Evolutionary conservation across 2,329 filamentous ascomycete genomes (phyloP), one percentile per base, ranked within the genome.

Genomic region (Aspergillus felis): DNA sequence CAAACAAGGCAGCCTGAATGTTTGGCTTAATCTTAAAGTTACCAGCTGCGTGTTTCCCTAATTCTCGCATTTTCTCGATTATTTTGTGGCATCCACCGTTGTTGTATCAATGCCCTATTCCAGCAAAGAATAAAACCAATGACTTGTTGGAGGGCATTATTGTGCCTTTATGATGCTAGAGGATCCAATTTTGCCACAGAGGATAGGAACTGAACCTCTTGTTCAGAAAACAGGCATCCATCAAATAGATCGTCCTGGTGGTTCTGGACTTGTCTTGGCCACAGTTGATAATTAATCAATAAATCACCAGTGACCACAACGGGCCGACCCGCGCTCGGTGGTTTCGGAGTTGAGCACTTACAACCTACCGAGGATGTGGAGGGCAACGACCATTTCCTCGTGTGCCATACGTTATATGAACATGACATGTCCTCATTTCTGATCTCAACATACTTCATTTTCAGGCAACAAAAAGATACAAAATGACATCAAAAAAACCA

Each of bases 401-500:
- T 38, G 28, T 29, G 32, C 7, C 32, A 38, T 46, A 6, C 0
- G 8, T 8, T 46, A 46, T 22, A 24, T 46, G 42, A 46, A 10
- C n/a, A 14, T 14, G 12, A 24, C 0, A 46, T 4, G 9, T 24
- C 42, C 42, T 46, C 3, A 46, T 46, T 24, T 46, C 42, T 46
- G 2, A 20, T 46, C 42, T 46, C 42, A 46, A 46, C 22, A 4
- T 12, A 22, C 4, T 46, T 14, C 20, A 44, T 20, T 29, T 7
- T 8, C 22, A 38, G 17, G n/a, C 29, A 29, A 42, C 20, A 6
- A 42, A 12, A 35, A 4, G 5, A 3, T 24, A 25, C 25, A 60
- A 25, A 56, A 69, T 66, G 65, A 38, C 61, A 27, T 55, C 59
- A 8, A 20, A 27, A 12, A 64, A 70, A 22, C 66, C 62, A 8